Percentiles rank a stretch among this genome's conserved stretches.
Conservation (phyloP, 2,329 filamentous ascomycete genomes). For the Aspergillus neoniger region DNA sequence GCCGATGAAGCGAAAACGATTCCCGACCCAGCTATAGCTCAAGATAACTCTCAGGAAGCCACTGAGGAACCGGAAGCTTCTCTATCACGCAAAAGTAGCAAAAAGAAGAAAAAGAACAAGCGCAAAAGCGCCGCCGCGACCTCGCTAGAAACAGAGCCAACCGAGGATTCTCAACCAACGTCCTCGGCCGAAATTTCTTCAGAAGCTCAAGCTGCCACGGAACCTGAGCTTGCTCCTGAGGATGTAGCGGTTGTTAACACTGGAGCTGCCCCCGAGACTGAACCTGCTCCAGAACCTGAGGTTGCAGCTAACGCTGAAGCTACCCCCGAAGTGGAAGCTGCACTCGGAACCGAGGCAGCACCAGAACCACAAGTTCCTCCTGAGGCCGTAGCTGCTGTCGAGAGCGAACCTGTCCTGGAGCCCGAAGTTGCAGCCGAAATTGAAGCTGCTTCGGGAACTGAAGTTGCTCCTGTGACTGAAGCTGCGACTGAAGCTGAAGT, state of each 20-base stretch:
- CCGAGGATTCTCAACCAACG: not conserved
- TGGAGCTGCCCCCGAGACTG: not conserved
- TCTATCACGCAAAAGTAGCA: slow-evolving; percentile 21
- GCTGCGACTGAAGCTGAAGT: not conserved
- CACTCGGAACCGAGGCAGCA: not conserved
- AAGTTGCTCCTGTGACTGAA: not conserved
- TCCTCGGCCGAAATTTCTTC: not conserved
- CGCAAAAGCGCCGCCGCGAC: slow-evolving; percentile 16
- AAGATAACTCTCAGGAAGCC: slow-evolving; percentile 1
- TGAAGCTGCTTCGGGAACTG: not conserved
- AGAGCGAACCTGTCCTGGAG: not conserved
- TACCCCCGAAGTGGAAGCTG: not conserved
- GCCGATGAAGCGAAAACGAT: not conserved
- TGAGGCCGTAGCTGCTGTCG: not conserved
- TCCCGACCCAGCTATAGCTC: not conserved
- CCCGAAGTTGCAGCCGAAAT: not conserved
- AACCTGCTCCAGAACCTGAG: not conserved
- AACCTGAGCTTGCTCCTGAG: slow-evolving; percentile 14
- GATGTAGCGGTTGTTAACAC: not conserved
- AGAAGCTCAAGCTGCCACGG: not conserved
- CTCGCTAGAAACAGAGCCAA: slow-evolving; percentile 7
- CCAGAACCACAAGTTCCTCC: slow-evolving; percentile 12
- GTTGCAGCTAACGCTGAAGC: not conserved
- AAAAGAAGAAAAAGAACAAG: slow-evolving; percentile 28
- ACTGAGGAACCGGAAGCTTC: slow-evolving; percentile 12